Conservation (phyloP, 805 yeast species). For the Candida adriatica region DNA sequence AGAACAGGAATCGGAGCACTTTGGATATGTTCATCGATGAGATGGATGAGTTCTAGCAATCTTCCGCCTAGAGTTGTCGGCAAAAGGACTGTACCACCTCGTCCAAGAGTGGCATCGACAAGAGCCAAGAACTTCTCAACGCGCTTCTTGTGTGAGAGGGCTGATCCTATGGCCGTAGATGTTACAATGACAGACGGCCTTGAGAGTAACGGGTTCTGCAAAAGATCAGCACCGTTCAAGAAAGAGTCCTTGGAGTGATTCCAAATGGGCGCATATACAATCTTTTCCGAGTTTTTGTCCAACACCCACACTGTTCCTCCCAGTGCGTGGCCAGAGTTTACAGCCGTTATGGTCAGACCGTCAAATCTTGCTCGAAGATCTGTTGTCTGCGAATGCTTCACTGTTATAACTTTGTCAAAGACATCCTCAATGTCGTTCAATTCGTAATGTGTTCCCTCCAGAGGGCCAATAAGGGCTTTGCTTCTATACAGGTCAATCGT, state of each 20-base stretch:
- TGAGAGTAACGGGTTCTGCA: constrained; percentile 54
- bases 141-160: constrained; percentile 53
- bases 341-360: constrained; percentile 66
- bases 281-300: constrained; percentile 63
- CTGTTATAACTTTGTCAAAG: constrained; percentile 61
- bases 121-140: constrained; percentile 56
- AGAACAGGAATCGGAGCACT: constrained; percentile 56
- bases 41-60: constrained; percentile 67
- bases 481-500: constrained; percentile 79
- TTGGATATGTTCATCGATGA: constrained; percentile 60
- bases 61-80: constrained; percentile 82
- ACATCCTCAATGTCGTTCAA: constrained; percentile 69
- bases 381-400: constrained; percentile 77
- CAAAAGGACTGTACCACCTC: constrained; percentile 74
- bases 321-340: constrained; percentile 84
- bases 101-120: constrained; percentile 57
- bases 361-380: constrained; percentile 51
- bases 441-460: constrained; percentile 49
- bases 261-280: constrained; percentile 91
- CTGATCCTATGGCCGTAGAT: constrained; percentile 60
- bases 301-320: constrained; percentile 93
- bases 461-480: constrained; percentile 70
- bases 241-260: constrained; percentile 88
- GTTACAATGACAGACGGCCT: constrained; percentile 84
- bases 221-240: constrained; percentile 60